Base-by-base conservation (phyloP, 1,284 basidiomycete genomes). In the Ganoderma sinense region DNA sequence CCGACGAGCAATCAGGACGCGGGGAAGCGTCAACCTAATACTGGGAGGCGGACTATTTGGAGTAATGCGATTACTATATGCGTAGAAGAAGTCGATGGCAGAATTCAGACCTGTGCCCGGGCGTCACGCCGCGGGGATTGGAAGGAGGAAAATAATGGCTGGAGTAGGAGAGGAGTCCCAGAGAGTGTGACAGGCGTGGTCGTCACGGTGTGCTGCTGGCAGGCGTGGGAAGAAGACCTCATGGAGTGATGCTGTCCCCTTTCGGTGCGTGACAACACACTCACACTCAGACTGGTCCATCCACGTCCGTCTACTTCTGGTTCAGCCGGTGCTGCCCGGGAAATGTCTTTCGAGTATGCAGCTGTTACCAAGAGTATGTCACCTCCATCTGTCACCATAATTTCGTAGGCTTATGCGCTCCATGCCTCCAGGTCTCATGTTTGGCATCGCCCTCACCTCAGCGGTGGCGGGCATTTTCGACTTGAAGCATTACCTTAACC, bases 401-500 rank as follows among this genome's bases (percentile, higher is more conserved):
- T 33, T 53, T 33, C 23, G 48, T 3, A 40, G 45, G 53, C 40
- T 36, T 23, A 31, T 33, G 14, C n/a, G 41, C 14, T 10, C 6
- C 36, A 36, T 36, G 36, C 41, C n/a, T 65, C 33, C 76, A 97
- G 96, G 91, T 60, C 82, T 96, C 69, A 95, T 97, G 88, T 80
- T 94, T 69, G 83, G 86, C 62, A 83, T 89, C 48, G 94, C 90
- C 41, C 73, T 93, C 62, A 85, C 89, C 4, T 94, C 95, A 23
- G 84, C 96, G 64, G 77, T 89, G 5, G 89, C 87, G 48, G 92
- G 94, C 1, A 81, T 97, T 56, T 92, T 96, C 76, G 95, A 96
- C 78, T 83, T 94, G 71, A 97, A 97, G 80, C 91, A 96, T 75
- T 94, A 95, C 78, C 87, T 96, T 69, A 93, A 97, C 80, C 67